Evolutionary conservation across 2,329 filamentous ascomycete species (phyloP), one percentile per base, ranked within the genome.

Genomic region (Aotearoamyces nothofagi): DNA sequence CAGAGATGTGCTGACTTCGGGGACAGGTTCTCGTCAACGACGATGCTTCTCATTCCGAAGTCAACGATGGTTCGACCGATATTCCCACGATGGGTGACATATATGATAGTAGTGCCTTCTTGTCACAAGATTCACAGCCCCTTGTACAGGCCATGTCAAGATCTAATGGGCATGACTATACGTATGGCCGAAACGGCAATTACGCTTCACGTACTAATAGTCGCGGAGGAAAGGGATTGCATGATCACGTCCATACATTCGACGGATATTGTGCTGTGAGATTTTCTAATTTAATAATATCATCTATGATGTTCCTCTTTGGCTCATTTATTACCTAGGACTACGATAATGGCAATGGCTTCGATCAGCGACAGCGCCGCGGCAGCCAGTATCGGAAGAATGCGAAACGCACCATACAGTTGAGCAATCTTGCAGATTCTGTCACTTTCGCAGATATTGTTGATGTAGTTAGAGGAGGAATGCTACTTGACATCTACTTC

Each of bases 401-500:
- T 33, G 37, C 45, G 14, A 52, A 57, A 38, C 63, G 78, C 27
- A 78, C 76, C 0, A 38, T 92, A 13, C 54, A 69, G 13, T 55
- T 87, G 27, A 54, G 53, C 19, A 72, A 75, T 33, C 58, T 90
- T 1, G 56, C 74, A 1, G 63, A 73, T 4, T 58, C 57, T 3
- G 66, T 65, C 9, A 78, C 70, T 0, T 69, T 79, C 43, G 61
- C 60, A 26, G 78, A 90, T 37, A 55, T 90, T 33, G 61, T 66
- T 3, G 59, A 62, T 13, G 61, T 63, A 8, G 54, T 90, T 29
- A 70, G 75, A 33, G 81, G 82, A 14, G 82, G 81, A 1, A 60
- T 67, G 37, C 42, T 92, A 8, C 50, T 86, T 8, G 77, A 83
- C 37, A 56, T 87, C 22, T 76, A 66, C 39, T 40, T 84, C 26